Base-by-base conservation (phyloP, 139 green algal species). In the Yamagishiella unicocca region DNA sequence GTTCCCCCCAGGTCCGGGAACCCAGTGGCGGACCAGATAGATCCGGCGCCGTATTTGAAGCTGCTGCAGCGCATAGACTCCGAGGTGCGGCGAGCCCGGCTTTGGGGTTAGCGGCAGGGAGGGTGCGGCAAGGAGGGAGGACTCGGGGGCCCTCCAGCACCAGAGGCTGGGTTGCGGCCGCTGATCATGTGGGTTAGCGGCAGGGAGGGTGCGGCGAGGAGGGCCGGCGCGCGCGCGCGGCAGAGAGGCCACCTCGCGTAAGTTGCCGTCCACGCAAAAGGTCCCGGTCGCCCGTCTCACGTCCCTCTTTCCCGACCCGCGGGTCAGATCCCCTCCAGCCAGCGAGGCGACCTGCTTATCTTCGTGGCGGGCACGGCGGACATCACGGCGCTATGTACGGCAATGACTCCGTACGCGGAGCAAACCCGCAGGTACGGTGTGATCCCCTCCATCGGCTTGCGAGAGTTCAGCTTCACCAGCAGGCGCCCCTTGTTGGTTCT, bases 321-420 rank as follows among this genome's bases (percentile, higher is more conserved):
- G 42, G 29, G 37, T 31, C 46, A 83, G 75, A 27, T 84, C 2
- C 87, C 87, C 17, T 6, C 66, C 53, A 62, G 9, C 10, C 86
- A 93, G 89, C 68, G 89, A 14, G 89, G 89, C n/a, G 89, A 93
- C 86, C 61, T 93, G 76, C 86, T 93, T 0, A 38, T 93, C 12
- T 93, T 93, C 62, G 86, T 93, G 55, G 75, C 89, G 12, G 89
- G 89, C 79, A 85, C 88, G 82, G 89, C 86, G 2, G 89, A 92
- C 89, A 92, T 92, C 46, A 62, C 81, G 4, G 31, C 82, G 29
- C 82, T 92, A 1, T 62, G 68, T 25, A 71, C 79, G 12, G 75
- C 85, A 4, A 62, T 92, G 62, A 22, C 55, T 1, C 66, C 76
- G 66, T 90, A 90, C 73, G 89, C 85, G 46, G 54, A 66, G 37